Evolutionary conservation across 2,329 filamentous ascomycete species (phyloP), one percentile per base, ranked within the genome.

Genomic region (Talaromyces sp.): DNA sequence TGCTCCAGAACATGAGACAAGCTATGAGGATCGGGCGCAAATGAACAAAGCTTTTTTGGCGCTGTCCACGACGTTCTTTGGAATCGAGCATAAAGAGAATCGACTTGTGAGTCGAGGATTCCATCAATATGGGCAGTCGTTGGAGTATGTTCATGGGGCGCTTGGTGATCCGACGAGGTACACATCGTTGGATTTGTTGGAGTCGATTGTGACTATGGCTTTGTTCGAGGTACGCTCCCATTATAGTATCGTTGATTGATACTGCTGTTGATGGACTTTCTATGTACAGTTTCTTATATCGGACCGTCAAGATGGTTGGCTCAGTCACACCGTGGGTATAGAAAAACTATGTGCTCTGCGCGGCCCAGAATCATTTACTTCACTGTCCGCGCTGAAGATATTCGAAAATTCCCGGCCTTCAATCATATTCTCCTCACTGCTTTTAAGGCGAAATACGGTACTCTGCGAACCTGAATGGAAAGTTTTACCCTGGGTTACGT

Each of bases 1-100:
- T 56, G 6, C 25, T 45, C 61, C 63, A 13, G 5, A 27, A 29
- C 5, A 25, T 17, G 22, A 3, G 5, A 2, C 47, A 1, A 5
- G 8, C 1, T 17, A 8, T 8, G 25, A 34, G 11, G 51, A 61
- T 34, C 47, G 38, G 11, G 17, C 2, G 6, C 17, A 49, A 25
- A 19, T 31, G 5, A 34, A 58, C n/a, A 65, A 31, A 17, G 34
- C 58, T 3, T 65, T 65, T 27, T 5, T 61, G 2, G 58, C 63
- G 13, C 58, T 65, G 1, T 40, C 47, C 5, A 65, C 63, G 1
- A 58, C 63, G 5, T 65, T 65, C 38, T 65, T 65, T 65, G 63
- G 63, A 22, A 22, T 61, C 6, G 63, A 65, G 19, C 63, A 65
- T 27, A 61, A 58, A n/a, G 63, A 65, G 5, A 56, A 61, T 8